Evolutionary conservation across 1,139 yeast genomes (phyloP), one percentile per base, ranked within the genome.

Genomic region (Yarrowia galli): DNA sequence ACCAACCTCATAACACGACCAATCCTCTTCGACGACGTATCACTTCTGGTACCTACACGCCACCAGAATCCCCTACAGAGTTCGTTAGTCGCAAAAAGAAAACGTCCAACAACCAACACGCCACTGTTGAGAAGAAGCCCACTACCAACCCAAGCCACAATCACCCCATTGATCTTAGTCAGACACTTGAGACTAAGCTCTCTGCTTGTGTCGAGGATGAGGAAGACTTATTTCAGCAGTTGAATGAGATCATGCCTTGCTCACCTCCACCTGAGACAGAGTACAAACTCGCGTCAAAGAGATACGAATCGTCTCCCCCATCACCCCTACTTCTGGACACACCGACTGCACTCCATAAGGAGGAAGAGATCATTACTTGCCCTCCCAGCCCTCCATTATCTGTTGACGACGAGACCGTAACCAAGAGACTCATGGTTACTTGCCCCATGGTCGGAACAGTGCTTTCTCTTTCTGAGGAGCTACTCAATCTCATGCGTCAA

Each of bases 401-500:
- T 0, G 46, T 18, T 2, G 20, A 38, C 10, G 32, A 54, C 23
- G 46, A 22, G 2, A 10, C 36, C 2, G 16, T 54, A 5, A 54
- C 60, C 3, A 54, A 54, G 22, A 18, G 35, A 23, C 60, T 54
- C 3, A 23, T 54, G 45, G 60, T 54, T 2, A 38, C 60, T 3
- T 23, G 35, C n/a, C 60, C 60, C 3, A 54, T 54, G 60, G n/a
- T 54, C 3, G 60, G 60, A 16, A 38, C 45, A 1, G 46, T 38
- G 1, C 16, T 54, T 8, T 23, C 60, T 1, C 6, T 54, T 5
- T 38, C 60, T 9, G 60, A 54, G 6, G 60, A 54, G 35, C 45
- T 54, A 15, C 35, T 54, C 35, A 54, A 54, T 15, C 20, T 54
- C n/a, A 38, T 54, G 35, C 60, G 60, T 35, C 60, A 54, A 12